A percentile compares a stretch with the other conserved stretches of the same genome.
Conservation (phyloP, 345 rosid species). For the Lenwebbia sp. region DNA sequence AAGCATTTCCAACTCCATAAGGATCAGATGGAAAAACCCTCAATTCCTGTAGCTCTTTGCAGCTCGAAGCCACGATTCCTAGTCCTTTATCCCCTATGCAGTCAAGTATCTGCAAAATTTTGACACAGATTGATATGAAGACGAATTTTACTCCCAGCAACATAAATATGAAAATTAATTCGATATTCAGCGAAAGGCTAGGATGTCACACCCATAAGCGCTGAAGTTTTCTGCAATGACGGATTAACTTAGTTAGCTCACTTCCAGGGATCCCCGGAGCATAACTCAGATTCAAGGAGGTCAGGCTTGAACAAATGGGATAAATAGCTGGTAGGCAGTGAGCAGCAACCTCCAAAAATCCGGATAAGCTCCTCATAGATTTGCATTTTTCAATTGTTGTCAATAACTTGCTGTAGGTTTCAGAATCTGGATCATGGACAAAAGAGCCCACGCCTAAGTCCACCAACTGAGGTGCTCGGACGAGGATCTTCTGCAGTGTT, state of each 20-base stretch:
- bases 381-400: slow-evolving; percentile 36
- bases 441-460: slow-evolving; percentile 94
- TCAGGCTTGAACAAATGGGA: slow-evolving; percentile 46
- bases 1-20: slow-evolving; percentile 37
- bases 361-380: slow-evolving; percentile 69
- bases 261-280: slow-evolving; percentile 61
- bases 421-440: slow-evolving; percentile 55
- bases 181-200: not conserved
- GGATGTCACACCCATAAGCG: slow-evolving; percentile 61
- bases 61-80: slow-evolving; percentile 57
- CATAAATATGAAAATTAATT: not conserved
- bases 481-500: slow-evolving; percentile 47
- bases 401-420: slow-evolving; percentile 32
- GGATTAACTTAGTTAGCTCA: slow-evolving; percentile 54
- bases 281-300: slow-evolving; percentile 75
- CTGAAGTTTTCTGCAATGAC: slow-evolving; percentile 60
- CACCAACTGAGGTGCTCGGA: slow-evolving; percentile 53
- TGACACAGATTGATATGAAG: not conserved
- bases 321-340: slow-evolving; percentile 51
- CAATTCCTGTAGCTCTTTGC: slow-evolving; percentile 78
- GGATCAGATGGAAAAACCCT: slow-evolving; percentile 90
- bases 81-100: slow-evolving; percentile 89
- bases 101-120: slow-evolving; percentile 70
- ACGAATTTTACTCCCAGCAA: not conserved
- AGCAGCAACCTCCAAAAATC: slow-evolving; percentile 71